Conservation (phyloP, 164 flowering plant species). For the Aristolochia contorta region DNA sequence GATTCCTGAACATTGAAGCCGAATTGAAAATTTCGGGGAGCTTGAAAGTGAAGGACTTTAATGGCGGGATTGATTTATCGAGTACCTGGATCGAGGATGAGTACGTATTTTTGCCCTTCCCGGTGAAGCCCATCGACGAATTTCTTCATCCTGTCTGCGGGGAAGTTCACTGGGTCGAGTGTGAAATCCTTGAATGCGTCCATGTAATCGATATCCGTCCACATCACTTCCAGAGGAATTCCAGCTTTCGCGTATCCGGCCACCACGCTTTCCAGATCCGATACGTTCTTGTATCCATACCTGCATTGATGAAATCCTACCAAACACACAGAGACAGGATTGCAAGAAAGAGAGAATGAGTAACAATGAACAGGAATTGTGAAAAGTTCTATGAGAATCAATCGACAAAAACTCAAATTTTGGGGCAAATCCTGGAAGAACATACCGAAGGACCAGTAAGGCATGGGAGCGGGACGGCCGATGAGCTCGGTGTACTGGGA, state of each 20-base stretch:
- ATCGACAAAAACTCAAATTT: no score
- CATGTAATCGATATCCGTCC: conserved; percentile 92
- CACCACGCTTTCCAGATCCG: conserved; percentile 61
- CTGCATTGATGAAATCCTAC: conserved; percentile 86
- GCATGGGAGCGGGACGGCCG: conserved; percentile 34
- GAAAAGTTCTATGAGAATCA: no score
- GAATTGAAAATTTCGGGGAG: no score
- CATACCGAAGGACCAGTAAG: conserved; percentile 40
- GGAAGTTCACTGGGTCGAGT: conserved; percentile 67
- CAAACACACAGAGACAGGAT: neutral
- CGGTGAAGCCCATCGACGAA: conserved; percentile 52
- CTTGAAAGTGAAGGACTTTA: no score
- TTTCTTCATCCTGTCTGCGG: conserved; percentile 33
- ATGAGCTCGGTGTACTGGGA: conserved; percentile 28
- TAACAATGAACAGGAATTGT: no score
- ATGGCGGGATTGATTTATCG: no score
- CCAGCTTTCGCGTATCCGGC: conserved; percentile 63
- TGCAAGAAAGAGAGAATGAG: no score
- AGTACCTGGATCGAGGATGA: conserved; percentile 76
- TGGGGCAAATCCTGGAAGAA: no score
- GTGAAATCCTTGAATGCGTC: conserved; percentile 77
- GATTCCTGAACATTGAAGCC: conserved; percentile 59
- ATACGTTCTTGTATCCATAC: conserved; percentile 63
- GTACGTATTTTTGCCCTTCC: conserved; percentile 59
- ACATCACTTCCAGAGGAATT: conserved; percentile 86